Evolutionary conservation across 2,329 filamentous ascomycete genomes (phyloP).

Genomic region (Neofusicoccum parvum): DNA sequence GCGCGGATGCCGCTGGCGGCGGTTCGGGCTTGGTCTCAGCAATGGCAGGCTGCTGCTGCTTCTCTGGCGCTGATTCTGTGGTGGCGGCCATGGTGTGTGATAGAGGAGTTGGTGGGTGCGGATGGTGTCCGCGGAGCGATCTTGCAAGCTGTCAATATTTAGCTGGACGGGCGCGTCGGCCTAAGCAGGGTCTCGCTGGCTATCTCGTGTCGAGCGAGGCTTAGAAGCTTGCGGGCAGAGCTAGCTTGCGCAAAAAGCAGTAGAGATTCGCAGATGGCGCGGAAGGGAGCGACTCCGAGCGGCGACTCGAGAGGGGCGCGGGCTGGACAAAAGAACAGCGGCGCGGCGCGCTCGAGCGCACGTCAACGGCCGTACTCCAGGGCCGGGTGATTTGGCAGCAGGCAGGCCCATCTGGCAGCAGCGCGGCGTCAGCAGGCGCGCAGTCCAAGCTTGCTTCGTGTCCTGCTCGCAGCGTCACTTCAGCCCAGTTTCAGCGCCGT

Average conservation of each 20-base stretch:
- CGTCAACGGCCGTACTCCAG: slow-evolving; percentile 8
- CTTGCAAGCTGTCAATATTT: neutral
- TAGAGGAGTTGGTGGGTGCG: neutral
- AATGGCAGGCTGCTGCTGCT: neutral
- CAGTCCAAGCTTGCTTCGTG: slow-evolving; percentile 1
- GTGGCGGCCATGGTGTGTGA: neutral
- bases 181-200: neutral
- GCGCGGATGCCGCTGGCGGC: neutral
- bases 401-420: too few relatives aligned
- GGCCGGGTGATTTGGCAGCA: slow-evolving; percentile 3
- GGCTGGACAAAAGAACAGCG: neutral
- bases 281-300: slow-evolving; percentile 8
- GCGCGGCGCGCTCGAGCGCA: neutral
- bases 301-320: neutral
- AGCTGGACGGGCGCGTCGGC: neutral
- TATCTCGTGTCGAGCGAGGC: slow-evolving; percentile 7
- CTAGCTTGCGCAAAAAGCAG: slow-evolving; percentile 8
- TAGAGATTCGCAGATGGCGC: slow-evolving; percentile 16
- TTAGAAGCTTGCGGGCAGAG: neutral
- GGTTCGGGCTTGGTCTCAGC: neutral
- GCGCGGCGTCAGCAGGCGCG: neutral
- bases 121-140: neutral
- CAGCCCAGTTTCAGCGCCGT: slow-evolving; percentile 2
- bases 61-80: neutral
- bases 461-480: neutral